A percentile compares a stretch with the other conserved stretches of the same genome.
These are phyloP conservation scores for Adansonia grandidieri DNA, from an alignment of 441 rosid species.

Conservation along the genomic window DNA sequence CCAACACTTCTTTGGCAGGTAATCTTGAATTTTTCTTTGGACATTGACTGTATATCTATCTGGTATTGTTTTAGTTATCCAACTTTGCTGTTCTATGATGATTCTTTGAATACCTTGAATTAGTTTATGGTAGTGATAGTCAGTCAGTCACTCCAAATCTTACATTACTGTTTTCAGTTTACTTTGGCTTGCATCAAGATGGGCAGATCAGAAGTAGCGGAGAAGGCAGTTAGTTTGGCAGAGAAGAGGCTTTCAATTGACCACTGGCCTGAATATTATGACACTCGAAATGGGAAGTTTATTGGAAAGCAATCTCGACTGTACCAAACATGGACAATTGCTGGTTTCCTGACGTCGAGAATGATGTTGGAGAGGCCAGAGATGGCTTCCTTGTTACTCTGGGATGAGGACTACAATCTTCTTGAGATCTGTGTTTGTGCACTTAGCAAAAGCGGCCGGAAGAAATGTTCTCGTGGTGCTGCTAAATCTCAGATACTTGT, in stretches of 20 bases:
- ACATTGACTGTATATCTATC: not conserved
- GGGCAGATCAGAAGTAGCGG: constrained; percentile 74
- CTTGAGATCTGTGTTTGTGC: constrained; percentile 87
- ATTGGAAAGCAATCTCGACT: too few species aligned
- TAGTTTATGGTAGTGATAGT: not conserved
- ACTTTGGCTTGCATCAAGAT: constrained; percentile 96
- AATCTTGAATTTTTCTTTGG: constrained; percentile 21
- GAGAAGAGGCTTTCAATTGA: constrained; percentile 75
- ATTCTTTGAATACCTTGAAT: not conserved
- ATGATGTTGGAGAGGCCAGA: constrained; percentile 77
- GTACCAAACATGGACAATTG: constrained; percentile 73
- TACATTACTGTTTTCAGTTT: constrained; percentile 53
- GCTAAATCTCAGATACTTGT: constrained; percentile 92
- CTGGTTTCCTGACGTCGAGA: constrained; percentile 81
- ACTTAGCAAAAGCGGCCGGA: constrained; percentile 72
- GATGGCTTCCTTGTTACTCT: constrained; percentile 72
- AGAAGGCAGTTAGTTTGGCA: constrained; percentile 74
- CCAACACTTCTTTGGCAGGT: constrained; percentile 98
- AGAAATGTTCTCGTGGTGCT: constrained; percentile 83
- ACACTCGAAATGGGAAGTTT: too few species aligned
- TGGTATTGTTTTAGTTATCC: not conserved
- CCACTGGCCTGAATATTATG: constrained; percentile 14
- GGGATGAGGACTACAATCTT: constrained; percentile 94
- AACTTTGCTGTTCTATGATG: not conserved
- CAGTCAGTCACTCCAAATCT: constrained; percentile 2